Evolutionary conservation across 2,329 filamentous ascomycete genomes (phyloP).

Genomic region (Domatiomyces globalis): DNA sequence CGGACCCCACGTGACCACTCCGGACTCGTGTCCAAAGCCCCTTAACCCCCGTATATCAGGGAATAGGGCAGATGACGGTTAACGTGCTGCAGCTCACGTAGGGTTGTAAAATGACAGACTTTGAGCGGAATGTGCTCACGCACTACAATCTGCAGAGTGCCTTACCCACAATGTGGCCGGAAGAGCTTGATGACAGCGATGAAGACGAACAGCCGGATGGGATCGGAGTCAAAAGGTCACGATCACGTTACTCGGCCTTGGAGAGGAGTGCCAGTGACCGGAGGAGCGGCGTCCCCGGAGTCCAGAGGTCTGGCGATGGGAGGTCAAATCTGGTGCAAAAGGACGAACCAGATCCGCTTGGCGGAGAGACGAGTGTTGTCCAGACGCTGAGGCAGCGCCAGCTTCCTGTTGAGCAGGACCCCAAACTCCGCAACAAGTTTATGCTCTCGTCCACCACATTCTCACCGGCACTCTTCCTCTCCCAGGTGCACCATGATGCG

Average conservation of each 20-base stretch:
- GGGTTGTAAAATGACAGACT: slow-evolving; percentile 45
- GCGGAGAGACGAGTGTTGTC: slow-evolving; percentile 76
- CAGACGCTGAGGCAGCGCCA: slow-evolving; percentile 62
- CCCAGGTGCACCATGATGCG: slow-evolving; percentile 74
- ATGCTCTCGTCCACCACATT: slow-evolving; percentile 92
- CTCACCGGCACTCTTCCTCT: slow-evolving; percentile 76
- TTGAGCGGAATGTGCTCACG: slow-evolving; percentile 63
- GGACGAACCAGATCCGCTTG: slow-evolving; percentile 85
- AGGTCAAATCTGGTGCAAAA: slow-evolving; percentile 68
- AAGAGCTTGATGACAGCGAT: slow-evolving; percentile 61
- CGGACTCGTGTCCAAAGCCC: slow-evolving; percentile 15
- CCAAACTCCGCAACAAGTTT: slow-evolving; percentile 72
- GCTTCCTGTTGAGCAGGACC: slow-evolving; percentile 70
- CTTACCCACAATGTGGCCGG: slow-evolving; percentile 74
- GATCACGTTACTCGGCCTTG: slow-evolving; percentile 72
- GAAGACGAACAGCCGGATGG: slow-evolving; percentile 36
- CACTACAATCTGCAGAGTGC: slow-evolving; percentile 75
- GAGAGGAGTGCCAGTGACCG: slow-evolving; percentile 59
- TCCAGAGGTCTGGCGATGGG: slow-evolving; percentile 53
- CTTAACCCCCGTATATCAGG: slow-evolving; percentile 17
- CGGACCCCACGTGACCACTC: slow-evolving; percentile 2
- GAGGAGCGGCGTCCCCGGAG: slow-evolving; percentile 51
- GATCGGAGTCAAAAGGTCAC: slow-evolving; percentile 39
- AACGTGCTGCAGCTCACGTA: slow-evolving; percentile 15
- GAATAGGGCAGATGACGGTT: slow-evolving; percentile 8